Evolutionary conservation across 306 rosid species (phyloP).

Genomic region (Begonia peltatifolia): DNA sequence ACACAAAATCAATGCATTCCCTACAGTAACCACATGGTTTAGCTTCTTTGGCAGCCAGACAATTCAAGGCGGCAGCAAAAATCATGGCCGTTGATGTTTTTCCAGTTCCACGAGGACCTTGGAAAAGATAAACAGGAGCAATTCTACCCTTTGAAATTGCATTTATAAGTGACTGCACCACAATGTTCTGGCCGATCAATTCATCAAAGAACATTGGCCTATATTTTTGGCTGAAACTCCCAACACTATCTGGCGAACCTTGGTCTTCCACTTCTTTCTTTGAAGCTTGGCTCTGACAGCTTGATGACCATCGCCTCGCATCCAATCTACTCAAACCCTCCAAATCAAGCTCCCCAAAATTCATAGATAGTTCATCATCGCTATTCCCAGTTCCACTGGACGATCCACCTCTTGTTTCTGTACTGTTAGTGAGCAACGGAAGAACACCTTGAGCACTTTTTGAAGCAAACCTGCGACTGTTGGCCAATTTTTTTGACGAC

Average conservation of each 20-base stretch:
- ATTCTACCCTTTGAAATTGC: slow-evolving; percentile 70
- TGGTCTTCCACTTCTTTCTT: slow-evolving; percentile 65
- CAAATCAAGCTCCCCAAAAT: slow-evolving; percentile 91
- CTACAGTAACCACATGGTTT: slow-evolving; percentile 93
- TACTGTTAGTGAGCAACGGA: slow-evolving; percentile 59
- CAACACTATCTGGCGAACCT: slow-evolving; percentile 47
- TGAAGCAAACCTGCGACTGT: slow-evolving; percentile 37
- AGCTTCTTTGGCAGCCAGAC: slow-evolving; percentile 51
- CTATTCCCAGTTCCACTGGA: slow-evolving; percentile 79
- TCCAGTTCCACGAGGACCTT: slow-evolving; percentile 97
- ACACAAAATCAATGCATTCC: slow-evolving; percentile 54
- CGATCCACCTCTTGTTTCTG: slow-evolving; percentile 57
- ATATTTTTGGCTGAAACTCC: slow-evolving; percentile 73
- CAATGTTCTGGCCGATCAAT: slow-evolving; percentile 87
- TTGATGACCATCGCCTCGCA: slow-evolving; percentile 93
- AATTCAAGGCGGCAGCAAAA: slow-evolving; percentile 82
- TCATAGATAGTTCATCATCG: slow-evolving; percentile 84
- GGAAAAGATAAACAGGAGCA: slow-evolving; percentile 95
- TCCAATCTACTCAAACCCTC: slow-evolving; percentile 94
- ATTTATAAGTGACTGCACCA: slow-evolving; percentile 76
- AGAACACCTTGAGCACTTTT: slow-evolving; percentile 65
- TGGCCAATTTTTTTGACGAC: slow-evolving; percentile 26
- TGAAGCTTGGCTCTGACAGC: slow-evolving; percentile 81
- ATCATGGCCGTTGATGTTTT: slow-evolving; percentile 85
- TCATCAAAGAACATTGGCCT: slow-evolving; percentile 70